phyloP scores from a whole-genome alignment of 169 alveolate genomes.

The Plasmodium ovale region DNA sequence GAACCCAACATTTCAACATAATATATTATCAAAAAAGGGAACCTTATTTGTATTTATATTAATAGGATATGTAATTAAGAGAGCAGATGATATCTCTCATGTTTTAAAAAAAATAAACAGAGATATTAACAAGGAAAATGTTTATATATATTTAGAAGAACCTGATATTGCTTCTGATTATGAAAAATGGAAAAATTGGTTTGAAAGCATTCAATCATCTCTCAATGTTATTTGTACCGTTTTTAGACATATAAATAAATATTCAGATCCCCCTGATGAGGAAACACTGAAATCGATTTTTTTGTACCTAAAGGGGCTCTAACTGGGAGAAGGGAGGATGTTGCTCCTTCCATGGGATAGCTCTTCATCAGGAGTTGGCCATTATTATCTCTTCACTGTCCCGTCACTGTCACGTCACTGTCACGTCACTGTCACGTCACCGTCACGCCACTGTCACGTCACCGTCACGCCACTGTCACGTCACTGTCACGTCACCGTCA shows the following conservation, averaged over 20 bases:
- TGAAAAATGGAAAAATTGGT: conserved; percentile 57
- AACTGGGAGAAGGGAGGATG: not conserved
- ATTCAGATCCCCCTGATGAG: conserved; percentile 43
- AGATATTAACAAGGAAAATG: conserved; percentile 35
- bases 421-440: too few relatives aligned
- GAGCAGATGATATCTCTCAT: conserved; percentile 21
- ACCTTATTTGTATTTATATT: conserved; percentile 47
- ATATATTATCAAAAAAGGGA: conserved; percentile 64
- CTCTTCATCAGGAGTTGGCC: too few relatives aligned
- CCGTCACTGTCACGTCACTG: too few relatives aligned
- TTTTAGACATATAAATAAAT: conserved; percentile 49
- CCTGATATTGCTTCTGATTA: conserved; percentile 47
- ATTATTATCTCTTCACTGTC: not conserved
- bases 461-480: too few relatives aligned
- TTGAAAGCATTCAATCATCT: conserved; percentile 24
- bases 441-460: too few relatives aligned
- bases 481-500: too few relatives aligned
- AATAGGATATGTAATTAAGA: conserved; percentile 53
- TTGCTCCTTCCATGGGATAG: too few relatives aligned
- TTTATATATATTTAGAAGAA: conserved; percentile 55
- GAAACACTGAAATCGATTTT: conserved; percentile 33
- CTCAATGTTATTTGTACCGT: conserved; percentile 38
- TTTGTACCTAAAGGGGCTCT: conserved; percentile 26
- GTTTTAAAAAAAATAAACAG: conserved; percentile 48
- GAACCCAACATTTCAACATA: conserved; percentile 49